A percentile compares a stretch with the other conserved stretches of the same genome.
phyloP scores from a whole-genome alignment of 2,329 filamentous ascomycete species.

The Dothidotthia symphoricarpi region DNA sequence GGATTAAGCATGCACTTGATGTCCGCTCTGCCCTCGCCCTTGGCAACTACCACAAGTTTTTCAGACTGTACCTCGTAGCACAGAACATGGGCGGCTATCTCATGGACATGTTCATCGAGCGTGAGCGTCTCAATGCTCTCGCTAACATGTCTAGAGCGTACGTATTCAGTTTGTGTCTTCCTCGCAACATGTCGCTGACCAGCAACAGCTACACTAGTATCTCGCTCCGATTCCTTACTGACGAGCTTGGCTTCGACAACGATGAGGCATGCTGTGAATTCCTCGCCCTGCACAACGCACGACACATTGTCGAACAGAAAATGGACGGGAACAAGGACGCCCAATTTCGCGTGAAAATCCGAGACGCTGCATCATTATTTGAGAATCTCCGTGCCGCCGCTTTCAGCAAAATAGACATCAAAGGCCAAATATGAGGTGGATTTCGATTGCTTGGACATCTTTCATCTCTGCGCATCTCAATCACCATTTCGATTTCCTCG shows the following conservation, averaged over 20 bases:
- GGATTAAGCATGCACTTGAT: conserved; percentile 75
- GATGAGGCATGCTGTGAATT: conserved; percentile 90
- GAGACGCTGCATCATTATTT: conserved; percentile 63
- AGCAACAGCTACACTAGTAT: conserved; percentile 80
- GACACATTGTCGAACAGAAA: conserved; percentile 73
- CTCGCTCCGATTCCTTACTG: conserved; percentile 85
- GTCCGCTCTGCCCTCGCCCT: conserved; percentile 89
- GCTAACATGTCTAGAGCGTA: conserved; percentile 94
- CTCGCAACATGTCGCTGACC: conserved; percentile 47
- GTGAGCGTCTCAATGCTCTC: conserved; percentile 87
- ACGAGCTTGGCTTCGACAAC: conserved; percentile 93
- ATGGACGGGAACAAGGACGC: conserved; percentile 48
- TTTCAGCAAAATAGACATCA: conserved; percentile 89
- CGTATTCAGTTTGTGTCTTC: conserved; percentile 44
- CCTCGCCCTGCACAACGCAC: conserved; percentile 75
- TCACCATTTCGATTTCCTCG: conserved; percentile 10
- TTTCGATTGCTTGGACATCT: not conserved
- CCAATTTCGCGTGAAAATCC: conserved; percentile 53
- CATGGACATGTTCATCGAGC: conserved; percentile 98
- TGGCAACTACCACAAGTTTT: conserved; percentile 97
- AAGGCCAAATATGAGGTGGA: conserved; percentile 80
- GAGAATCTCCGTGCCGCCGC: conserved; percentile 70
- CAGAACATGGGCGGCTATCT: conserved; percentile 97
- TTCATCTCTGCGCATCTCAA: conserved; percentile 7
- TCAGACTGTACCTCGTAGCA: conserved; percentile 90